A percentile compares a stretch with the other conserved stretches of the same genome.
These are phyloP conservation scores for Pseudevernia furfuracea DNA, from an alignment of 495 filamentous ascomycete species.

Conservation along the genomic window DNA sequence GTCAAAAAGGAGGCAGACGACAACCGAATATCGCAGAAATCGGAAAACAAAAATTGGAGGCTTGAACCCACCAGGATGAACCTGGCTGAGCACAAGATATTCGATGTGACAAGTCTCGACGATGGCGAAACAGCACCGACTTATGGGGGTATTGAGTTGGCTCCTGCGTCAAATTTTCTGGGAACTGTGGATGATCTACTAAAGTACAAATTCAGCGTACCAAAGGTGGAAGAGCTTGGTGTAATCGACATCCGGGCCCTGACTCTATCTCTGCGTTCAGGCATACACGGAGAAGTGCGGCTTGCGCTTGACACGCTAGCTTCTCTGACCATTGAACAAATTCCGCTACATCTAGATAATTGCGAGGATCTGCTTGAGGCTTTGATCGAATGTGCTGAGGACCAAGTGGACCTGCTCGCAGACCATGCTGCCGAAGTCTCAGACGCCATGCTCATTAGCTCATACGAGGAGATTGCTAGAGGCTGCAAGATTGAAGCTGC, in stretches of 20 bases:
- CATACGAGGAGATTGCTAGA: slow-evolving; percentile 83
- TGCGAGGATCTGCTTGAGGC: slow-evolving; percentile 87
- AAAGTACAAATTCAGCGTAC: slow-evolving; percentile 61
- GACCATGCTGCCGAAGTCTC: slow-evolving; percentile 77
- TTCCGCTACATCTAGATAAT: slow-evolving; percentile 57
- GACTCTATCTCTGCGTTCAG: slow-evolving; percentile 84
- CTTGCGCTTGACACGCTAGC: slow-evolving; percentile 79
- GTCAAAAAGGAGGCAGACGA: neutral
- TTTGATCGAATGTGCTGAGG: slow-evolving; percentile 82
- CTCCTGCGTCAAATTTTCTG: slow-evolving; percentile 45
- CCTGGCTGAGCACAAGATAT: neutral
- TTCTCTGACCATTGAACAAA: slow-evolving; percentile 56
- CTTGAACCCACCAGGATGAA: neutral
- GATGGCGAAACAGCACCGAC: slow-evolving; percentile 23
- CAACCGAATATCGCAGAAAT: neutral
- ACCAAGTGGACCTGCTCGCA: slow-evolving; percentile 70
- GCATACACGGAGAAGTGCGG: slow-evolving; percentile 79
- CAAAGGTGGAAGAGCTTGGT: slow-evolving; percentile 69
- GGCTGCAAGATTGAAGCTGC: slow-evolving; percentile 65
- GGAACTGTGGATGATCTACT: slow-evolving; percentile 56
- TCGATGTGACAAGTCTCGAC: slow-evolving; percentile 11
- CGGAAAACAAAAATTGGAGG: neutral
- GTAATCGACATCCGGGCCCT: slow-evolving; percentile 87
- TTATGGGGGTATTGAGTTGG: slow-evolving; percentile 38
- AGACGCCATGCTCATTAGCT: slow-evolving; percentile 66